Evolutionary conservation across 371 early-diverging fungal species (phyloP), one percentile per base, ranked within the genome.

Genomic region (Mucor saturninus): DNA sequence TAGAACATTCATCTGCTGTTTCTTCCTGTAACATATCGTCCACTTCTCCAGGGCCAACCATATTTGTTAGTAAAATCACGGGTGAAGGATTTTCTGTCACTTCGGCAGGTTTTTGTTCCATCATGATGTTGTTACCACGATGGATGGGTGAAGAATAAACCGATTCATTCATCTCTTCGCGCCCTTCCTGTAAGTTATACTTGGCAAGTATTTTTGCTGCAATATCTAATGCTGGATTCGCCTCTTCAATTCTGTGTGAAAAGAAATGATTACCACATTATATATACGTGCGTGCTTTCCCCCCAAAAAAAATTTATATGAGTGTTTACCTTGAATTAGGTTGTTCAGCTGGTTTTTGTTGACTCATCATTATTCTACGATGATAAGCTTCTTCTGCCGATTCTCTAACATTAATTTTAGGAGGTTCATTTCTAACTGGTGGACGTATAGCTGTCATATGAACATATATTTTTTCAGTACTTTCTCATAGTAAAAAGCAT

Each of bases 301-400:
- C 21, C 21, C 21, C 21, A 0, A 21, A 29, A 43, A 31, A 45
- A 45, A 30, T 31, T 5, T 26, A 42, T 14, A 39, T 3, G 2
- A 45, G 32, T 3, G 37, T 21, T 50, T 59, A 65, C 65, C 46
- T 65, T 50, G 59, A 40, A 43, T 26, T 54, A 9, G 55, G 50
- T 51, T 39, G 32, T 53, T 56, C 48, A 61, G 5, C 32, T 62
- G 64, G 56, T 29, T 65, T 69, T 32, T 75, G 67, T 49, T 68
- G 70, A 49, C 80, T 83, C 63, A 91, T 62, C 55, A 64, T 71
- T 8, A 86, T 75, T 53, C 92, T 78, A 32, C 89, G 76, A 56
- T 83, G 71, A 68, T 88, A 90, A 6, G 89, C 92, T 63, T 92
- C 92, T 29, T 91, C 91, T 31, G 89, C 91, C 1, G 88, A 76